Evolutionary conservation across 1,284 basidiomycete genomes (phyloP), one percentile per base, ranked within the genome.

Genomic region (Naganishia liquefaciens): DNA sequence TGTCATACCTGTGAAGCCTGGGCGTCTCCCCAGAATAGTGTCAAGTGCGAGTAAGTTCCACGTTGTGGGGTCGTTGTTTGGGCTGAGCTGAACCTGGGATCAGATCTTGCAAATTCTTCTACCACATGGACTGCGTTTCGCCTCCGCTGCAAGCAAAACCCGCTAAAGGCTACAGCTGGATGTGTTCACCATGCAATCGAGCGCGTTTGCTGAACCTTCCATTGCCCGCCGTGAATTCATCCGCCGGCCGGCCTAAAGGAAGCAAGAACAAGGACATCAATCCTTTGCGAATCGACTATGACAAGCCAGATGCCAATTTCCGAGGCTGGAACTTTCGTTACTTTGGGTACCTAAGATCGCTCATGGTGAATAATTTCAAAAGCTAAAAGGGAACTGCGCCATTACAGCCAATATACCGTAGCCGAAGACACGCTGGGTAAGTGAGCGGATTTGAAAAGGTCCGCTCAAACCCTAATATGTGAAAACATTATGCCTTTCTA

Each of bases 121-220:
- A 93, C 80, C 95, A 99, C 79, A 97, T 98, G 90, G 78, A 82
- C 66, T 99, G 95, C 74, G 88, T 97, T 60, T 88, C 88, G 68
- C 95, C 96, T 25, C 94, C 95, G 2, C 82, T 99, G n/a, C 80
- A 84, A n/a, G 89, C 89, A 3, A 98, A 98, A 78, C 96, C 95
- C 2, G 91, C 93, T 21, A 88, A 93, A 69, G 96, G 96, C 27
- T 98, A 97, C 80, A 93, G 91, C 39, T 99, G 95, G 95, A 93
- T 92, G 4, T 99, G 96, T 73, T 91, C 91, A 0, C 89, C 91
- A 0, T 98, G 95, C 77, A 91, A 93, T 3, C 85, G 87, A 55
- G 84, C 54, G 40, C 62, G 55, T 46, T 62, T 62, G n/a, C 58
- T 53, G 4, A 57, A 46, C 30, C 49, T 28, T 23, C 43, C 55